Conservation (phyloP, 2,329 filamentous ascomycete genomes). For the Ophiocordyceps camponoti-floridani region DNA sequence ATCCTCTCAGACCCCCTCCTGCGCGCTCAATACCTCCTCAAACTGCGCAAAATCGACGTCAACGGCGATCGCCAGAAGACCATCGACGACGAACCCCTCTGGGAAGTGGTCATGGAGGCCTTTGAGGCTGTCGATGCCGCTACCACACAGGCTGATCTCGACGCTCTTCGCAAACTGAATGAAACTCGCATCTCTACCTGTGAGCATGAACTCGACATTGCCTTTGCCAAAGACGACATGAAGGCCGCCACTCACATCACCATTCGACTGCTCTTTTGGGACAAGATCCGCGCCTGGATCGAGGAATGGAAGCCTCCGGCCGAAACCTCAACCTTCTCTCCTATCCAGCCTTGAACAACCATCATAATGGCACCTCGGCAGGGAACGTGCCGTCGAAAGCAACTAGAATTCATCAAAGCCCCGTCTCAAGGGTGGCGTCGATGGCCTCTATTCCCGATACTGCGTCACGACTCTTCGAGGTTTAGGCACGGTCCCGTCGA, state of each 20-base stretch:
- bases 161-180: slow-evolving; percentile 44
- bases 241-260: slow-evolving; percentile 52
- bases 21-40: slow-evolving; percentile 77
- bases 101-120: slow-evolving; percentile 68
- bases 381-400: too few species aligned
- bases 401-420: too few species aligned
- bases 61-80: slow-evolving; percentile 37
- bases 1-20: slow-evolving; percentile 63
- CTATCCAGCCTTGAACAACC: not conserved
- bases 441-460: too few species aligned
- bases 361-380: not conserved
- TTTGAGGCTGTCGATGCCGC: slow-evolving; percentile 61
- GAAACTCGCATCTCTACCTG: slow-evolving; percentile 45
- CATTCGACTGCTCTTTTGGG: slow-evolving; percentile 74
- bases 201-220: slow-evolving; percentile 41
- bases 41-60: slow-evolving; percentile 58
- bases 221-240: slow-evolving; percentile 50
- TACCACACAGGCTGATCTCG: slow-evolving; percentile 44
- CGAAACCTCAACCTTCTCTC: slow-evolving; percentile 54
- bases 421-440: too few species aligned
- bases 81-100: slow-evolving; percentile 23
- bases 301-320: slow-evolving; percentile 22
- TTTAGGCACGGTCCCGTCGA: too few species aligned
- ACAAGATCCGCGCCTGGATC: slow-evolving; percentile 67
- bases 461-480: too few species aligned